Evolutionary conservation across 352 stramenopile species (phyloP).

Genomic region (Globisporangium rhizosaccharum): DNA sequence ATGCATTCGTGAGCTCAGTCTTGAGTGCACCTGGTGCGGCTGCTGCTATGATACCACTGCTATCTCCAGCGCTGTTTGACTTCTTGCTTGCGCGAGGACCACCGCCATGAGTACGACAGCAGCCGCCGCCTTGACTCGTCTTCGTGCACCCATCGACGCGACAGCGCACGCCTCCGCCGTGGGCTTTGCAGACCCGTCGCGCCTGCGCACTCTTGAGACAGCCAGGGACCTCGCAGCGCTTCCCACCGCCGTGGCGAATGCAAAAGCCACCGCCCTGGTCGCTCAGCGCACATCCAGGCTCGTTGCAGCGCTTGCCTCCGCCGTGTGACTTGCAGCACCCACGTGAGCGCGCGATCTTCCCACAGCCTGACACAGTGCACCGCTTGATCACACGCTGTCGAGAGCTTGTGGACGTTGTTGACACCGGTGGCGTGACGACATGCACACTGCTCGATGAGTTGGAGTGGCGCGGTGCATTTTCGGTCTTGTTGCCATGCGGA

Average conservation of each 20-base stretch:
- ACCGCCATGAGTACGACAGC: constrained; percentile 40
- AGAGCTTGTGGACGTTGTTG: background rate
- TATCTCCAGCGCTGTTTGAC: background rate
- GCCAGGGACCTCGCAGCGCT: constrained; percentile 38
- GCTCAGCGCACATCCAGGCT: constrained; percentile 17
- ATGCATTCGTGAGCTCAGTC: background rate
- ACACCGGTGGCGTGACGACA: background rate
- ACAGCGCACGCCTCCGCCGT: constrained; percentile 41
- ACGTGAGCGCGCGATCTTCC: constrained; percentile 12
- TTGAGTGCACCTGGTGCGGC: background rate
- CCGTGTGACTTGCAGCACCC: constrained; percentile 23
- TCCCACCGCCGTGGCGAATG: constrained; percentile 80
- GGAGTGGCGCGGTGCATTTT: too few species aligned
- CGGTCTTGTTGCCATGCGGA: too few species aligned
- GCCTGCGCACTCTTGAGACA: constrained; percentile 52
- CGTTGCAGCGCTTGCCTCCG: constrained; percentile 38
- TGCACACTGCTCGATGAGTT: too few species aligned
- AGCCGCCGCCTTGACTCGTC: constrained; percentile 38
- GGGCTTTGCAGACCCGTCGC: constrained; percentile 49
- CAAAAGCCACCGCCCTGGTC: constrained; percentile 31
- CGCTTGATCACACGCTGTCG: constrained; percentile 10
- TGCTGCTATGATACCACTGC: background rate
- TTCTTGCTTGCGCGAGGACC: constrained; percentile 18
- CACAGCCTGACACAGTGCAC: constrained; percentile 8
- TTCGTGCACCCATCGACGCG: constrained; percentile 33